These are phyloP conservation scores for Coemansia sp. DNA, from an alignment of 192 early-diverging fungal genomes.

Conservation along the genomic window DNA sequence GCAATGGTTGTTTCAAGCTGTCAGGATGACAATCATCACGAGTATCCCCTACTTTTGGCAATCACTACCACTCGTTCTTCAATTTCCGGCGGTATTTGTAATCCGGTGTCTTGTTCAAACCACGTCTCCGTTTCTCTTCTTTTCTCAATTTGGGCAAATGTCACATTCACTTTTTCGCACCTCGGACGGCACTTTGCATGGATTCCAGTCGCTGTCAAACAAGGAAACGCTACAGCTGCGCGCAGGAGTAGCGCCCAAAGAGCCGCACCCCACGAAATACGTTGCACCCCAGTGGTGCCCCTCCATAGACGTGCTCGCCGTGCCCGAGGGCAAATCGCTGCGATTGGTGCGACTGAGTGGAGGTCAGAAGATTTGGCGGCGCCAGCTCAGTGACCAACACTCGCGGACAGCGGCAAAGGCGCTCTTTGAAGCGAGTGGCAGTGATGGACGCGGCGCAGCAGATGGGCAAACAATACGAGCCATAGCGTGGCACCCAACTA, in stretches of 20 bases:
- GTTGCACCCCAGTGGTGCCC: slow-evolving; percentile 38
- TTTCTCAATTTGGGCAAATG: neutral
- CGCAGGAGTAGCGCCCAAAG: slow-evolving; percentile 16
- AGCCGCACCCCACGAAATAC: slow-evolving; percentile 1
- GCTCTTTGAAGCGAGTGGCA: neutral
- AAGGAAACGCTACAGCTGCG: slow-evolving; percentile 23
- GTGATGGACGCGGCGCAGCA: neutral
- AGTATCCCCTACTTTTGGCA: too few species aligned
- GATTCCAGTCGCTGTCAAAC: slow-evolving; percentile 37
- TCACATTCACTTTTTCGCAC: neutral
- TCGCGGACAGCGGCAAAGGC: neutral
- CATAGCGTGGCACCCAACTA: slow-evolving; percentile 32
- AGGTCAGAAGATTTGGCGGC: slow-evolving; percentile 46
- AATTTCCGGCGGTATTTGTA: too few species aligned
- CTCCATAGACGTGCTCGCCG: slow-evolving; percentile 32
- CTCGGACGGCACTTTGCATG: neutral
- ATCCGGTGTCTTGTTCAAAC: too few species aligned
- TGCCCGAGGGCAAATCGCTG: slow-evolving; percentile 34
- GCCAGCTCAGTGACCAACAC: slow-evolving; percentile 10
- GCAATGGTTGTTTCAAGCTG: too few species aligned
- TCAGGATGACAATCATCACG: too few species aligned
- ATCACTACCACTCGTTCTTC: too few species aligned
- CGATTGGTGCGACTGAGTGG: slow-evolving; percentile 43
- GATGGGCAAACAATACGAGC: slow-evolving; percentile 14
- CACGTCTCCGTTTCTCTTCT: too few species aligned